These are phyloP conservation scores for Fusarium oxysporum DNA, from an alignment of 2,329 filamentous ascomycete genomes.

Conservation along the genomic window DNA sequence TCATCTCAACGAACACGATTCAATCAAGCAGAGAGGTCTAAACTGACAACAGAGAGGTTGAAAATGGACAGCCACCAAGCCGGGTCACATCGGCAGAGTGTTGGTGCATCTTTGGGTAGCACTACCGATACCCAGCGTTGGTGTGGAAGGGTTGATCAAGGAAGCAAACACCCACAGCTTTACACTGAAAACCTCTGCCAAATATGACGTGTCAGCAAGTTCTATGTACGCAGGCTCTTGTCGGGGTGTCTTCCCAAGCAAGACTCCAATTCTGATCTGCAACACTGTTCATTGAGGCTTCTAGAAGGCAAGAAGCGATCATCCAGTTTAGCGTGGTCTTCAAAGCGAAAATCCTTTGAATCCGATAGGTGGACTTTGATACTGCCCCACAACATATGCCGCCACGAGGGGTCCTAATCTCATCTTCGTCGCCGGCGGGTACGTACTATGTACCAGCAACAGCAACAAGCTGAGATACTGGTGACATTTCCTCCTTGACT, in stretches of 20 bases:
- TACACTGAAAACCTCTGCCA: neutral
- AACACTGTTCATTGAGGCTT: conserved; percentile 42
- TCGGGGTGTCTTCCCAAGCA: neutral
- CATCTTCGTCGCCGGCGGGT: conserved; percentile 13
- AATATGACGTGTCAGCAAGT: conserved; percentile 9
- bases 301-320: conserved; percentile 40
- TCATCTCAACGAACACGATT: conserved; percentile 30
- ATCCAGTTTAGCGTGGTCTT: conserved; percentile 23
- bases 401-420: conserved; percentile 45
- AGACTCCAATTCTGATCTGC: conserved; percentile 27
- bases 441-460: conserved; percentile 1
- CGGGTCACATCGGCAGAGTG: conserved; percentile 33
- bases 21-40: conserved; percentile 19
- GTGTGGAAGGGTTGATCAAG: neutral
- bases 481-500: conserved; percentile 11
- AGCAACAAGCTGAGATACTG: conserved; percentile 12
- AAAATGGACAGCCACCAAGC: conserved; percentile 34
- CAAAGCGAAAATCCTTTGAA: conserved; percentile 10
- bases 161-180: neutral
- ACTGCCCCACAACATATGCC: conserved; percentile 30
- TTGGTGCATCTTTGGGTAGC: conserved; percentile 22
- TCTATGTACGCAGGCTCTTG: neutral
- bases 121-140: neutral
- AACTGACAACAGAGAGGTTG: conserved; percentile 31
- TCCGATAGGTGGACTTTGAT: conserved; percentile 45